Base-by-base conservation (phyloP, 179 eudicot genomes). In the Carnegiea gigantea region DNA sequence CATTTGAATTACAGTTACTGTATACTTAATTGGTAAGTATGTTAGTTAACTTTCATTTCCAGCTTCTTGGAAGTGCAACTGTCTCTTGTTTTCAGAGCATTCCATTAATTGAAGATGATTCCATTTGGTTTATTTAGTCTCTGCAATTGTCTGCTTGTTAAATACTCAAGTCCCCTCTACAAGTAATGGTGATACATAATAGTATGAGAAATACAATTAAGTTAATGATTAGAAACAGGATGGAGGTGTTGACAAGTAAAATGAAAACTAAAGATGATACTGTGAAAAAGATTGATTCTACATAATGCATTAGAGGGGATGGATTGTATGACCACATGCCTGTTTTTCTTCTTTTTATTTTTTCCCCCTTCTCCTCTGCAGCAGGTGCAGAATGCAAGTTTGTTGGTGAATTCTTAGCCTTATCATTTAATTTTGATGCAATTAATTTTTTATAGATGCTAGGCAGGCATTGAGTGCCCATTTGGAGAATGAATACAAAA, bases 401-500 rank as follows among this genome's bases (percentile, higher is more conserved):
- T 65, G 15, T 21, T 12, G 21, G 12, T 44, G 30, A 40, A 20
- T 74, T n/a, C 40, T 36, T 43, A 43, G 46, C 57, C 60, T 21
- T 59, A 60, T 76, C 62, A 38, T 75, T 28, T 76, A 30, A 40
- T 76, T 65, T 54, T 81, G 26, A 84, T 44, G 36, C 40, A 13
- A 3, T 33, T 51, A 71, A 21, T 28, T 30, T 44, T 49, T 21
- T 76, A 21, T 76, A 94, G 98, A 88, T 85, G 89, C 93, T 81
- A 84, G 86, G 78, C 87, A 89, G 82, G 97, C 93, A 82, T 85
- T 94, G 86, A 78, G 30, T 73, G 79, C 70, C 65, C 97, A 91
- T 86, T 79, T 94, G 79, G 88, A 88, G 80, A 83, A 85, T 84
- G 93, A 94, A 87, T 89, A 93, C 82, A 89, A 82, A 77, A 81